Evolutionary conservation across 257 asterid species (phyloP).

Genomic region (Echium plantagineum): DNA sequence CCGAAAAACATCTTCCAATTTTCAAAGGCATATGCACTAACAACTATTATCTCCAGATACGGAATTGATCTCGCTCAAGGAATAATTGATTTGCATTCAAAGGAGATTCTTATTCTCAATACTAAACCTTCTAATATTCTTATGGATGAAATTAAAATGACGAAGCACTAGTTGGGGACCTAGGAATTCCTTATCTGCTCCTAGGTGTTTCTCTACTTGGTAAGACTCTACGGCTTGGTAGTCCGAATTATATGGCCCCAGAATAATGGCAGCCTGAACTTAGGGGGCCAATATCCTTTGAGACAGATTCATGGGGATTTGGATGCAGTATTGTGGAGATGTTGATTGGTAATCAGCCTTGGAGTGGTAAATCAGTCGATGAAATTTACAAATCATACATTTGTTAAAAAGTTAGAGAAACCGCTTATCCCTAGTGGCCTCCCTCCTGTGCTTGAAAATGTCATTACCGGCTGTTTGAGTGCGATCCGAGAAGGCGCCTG

Average conservation of each 20-base stretch:
- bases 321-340: conserved; percentile 85
- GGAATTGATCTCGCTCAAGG: conserved; percentile 81
- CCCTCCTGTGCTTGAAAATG: conserved; percentile 74
- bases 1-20: too few relatives aligned
- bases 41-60: conserved; percentile 35
- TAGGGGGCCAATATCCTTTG: conserved; percentile 72
- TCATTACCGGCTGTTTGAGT: conserved; percentile 75
- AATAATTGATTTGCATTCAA: conserved; percentile 69
- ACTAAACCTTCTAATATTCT: conserved; percentile 78
- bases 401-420: conserved; percentile 63
- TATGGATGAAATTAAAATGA: conserved; percentile 45
- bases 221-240: conserved; percentile 55
- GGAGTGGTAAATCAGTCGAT: conserved; percentile 71
- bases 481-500: conserved; percentile 74
- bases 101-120: conserved; percentile 61
- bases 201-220: conserved; percentile 52
- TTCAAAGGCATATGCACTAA: too few relatives aligned
- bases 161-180: conserved; percentile 57
- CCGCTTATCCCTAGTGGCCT: conserved; percentile 73
- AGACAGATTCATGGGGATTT: conserved; percentile 94
- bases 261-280: conserved; percentile 93
- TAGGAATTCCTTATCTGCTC: conserved; percentile 51
- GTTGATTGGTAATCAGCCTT: conserved; percentile 77
- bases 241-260: conserved; percentile 90
- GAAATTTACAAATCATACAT: conserved; percentile 53